A percentile compares a stretch with the other conserved stretches of the same genome.
phyloP scores from a whole-genome alignment of 257 asterid genomes.

The Lycium barbarum region DNA sequence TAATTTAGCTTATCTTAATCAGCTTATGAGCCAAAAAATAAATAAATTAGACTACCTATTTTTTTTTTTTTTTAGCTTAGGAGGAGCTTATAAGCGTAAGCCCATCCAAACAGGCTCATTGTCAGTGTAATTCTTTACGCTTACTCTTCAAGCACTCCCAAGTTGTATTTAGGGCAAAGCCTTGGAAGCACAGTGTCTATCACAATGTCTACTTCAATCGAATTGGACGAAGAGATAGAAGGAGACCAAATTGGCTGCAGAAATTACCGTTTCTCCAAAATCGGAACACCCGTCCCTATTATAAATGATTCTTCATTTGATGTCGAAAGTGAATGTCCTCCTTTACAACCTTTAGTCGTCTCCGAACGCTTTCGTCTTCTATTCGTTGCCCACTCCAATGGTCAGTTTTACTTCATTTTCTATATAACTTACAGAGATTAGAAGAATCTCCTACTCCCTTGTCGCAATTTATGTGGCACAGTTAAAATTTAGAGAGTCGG shows the following conservation, averaged over 20 bases:
- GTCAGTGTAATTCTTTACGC: neutral
- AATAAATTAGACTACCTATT: too few species aligned
- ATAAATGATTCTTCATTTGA: constrained; percentile 48
- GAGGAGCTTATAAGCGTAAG: too few species aligned
- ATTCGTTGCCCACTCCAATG: constrained; percentile 73
- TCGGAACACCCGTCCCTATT: constrained; percentile 72
- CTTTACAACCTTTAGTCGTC: constrained; percentile 73
- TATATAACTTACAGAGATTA: neutral
- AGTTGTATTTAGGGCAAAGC: constrained; percentile 7
- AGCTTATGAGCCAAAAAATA: too few species aligned
- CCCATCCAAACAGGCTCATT: too few species aligned
- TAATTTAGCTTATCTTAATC: too few species aligned
- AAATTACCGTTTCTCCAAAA: constrained; percentile 63
- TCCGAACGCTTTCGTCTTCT: constrained; percentile 78
- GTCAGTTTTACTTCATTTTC: constrained; percentile 38
- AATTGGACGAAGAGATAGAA: constrained; percentile 67
- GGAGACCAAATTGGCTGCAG: constrained; percentile 61
- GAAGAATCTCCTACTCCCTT: neutral
- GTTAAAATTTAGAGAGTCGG: too few species aligned
- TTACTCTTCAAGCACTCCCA: neutral
- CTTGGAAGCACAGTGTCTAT: neutral
- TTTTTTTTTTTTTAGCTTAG: too few species aligned
- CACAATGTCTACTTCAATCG: constrained; percentile 32
- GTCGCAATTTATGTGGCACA: too few species aligned
- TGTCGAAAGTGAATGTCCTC: constrained; percentile 50